Conservation (phyloP, 192 early-diverging fungal genomes). For the Coemansia sp. region DNA sequence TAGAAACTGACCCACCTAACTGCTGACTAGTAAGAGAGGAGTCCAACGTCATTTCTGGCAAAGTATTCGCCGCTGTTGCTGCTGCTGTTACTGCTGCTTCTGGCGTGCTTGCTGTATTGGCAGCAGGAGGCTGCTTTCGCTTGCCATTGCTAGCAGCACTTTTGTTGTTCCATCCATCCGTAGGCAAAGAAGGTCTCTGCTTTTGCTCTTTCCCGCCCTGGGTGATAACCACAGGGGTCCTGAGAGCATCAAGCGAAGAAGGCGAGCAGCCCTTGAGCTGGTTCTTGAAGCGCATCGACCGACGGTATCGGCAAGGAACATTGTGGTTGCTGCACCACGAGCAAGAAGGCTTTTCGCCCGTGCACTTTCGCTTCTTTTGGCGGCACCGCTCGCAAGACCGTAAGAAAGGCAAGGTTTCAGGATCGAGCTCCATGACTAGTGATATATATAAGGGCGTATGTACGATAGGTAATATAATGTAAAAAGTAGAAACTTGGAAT, state of each 20-base stretch:
- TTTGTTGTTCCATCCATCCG: not conserved
- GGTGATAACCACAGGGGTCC: slow-evolving; percentile 14
- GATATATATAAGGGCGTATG: not conserved
- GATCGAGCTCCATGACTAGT: slow-evolving; percentile 43
- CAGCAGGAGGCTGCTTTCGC: not conserved
- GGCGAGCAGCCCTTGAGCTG: slow-evolving; percentile 33
- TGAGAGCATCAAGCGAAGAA: slow-evolving; percentile 22
- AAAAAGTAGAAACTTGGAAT: not conserved
- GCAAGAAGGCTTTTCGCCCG: slow-evolving; percentile 48
- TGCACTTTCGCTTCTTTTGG: slow-evolving; percentile 53
- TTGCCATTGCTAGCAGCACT: not conserved
- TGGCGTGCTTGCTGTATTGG: not conserved
- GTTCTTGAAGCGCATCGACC: slow-evolving; percentile 48
- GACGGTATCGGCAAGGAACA: slow-evolving; percentile 49
- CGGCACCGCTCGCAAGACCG: slow-evolving; percentile 54
- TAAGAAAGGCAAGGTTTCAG: slow-evolving; percentile 45
- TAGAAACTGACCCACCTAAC: not conserved
- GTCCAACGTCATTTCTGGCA: not conserved
- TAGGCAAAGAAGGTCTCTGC: not conserved
- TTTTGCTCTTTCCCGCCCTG: not conserved
- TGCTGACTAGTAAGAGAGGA: not conserved
- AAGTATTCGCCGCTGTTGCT: not conserved
- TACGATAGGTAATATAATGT: not conserved
- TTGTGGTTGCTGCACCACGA: slow-evolving; percentile 44
- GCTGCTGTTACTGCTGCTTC: not conserved